A percentile compares a stretch with the other conserved stretches of the same genome.
These are phyloP conservation scores for Mycena indigotica DNA, from an alignment of 768 basidiomycete species.

Conservation along the genomic window DNA sequence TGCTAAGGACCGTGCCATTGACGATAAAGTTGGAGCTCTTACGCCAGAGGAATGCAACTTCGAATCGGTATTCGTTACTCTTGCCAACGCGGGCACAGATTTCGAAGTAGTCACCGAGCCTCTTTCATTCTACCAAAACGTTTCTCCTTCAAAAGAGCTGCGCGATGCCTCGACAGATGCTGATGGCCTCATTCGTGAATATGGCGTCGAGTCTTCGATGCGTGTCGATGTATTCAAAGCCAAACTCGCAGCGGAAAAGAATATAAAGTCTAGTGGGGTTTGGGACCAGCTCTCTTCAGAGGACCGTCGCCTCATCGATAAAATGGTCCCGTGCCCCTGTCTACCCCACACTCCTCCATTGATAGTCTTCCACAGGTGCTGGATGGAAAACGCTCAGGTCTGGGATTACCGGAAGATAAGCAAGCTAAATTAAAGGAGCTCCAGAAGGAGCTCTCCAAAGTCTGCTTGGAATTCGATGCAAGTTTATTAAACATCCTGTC, in stretches of 20 bases:
- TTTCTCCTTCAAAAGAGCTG: conserved; percentile 72
- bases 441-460: conserved; percentile 77
- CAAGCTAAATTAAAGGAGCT: conserved; percentile 56
- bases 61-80: conserved; percentile 60
- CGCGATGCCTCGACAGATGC: conserved; percentile 80
- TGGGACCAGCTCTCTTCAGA: conserved; percentile 67
- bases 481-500: conserved; percentile 27
- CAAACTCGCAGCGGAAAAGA: conserved; percentile 68
- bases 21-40: conserved; percentile 63
- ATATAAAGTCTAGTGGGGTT: conserved; percentile 61
- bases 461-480: conserved; percentile 79
- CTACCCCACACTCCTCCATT: neutral
- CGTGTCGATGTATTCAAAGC: conserved; percentile 78
- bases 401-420: conserved; percentile 69
- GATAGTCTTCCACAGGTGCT: conserved; percentile 43
- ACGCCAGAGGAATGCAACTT: conserved; percentile 61
- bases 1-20: conserved; percentile 51
- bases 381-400: conserved; percentile 79
- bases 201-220: conserved; percentile 76
- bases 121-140: conserved; percentile 80
- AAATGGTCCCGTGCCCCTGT: conserved; percentile 48
- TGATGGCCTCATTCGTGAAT: conserved; percentile 71
- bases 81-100: conserved; percentile 62
- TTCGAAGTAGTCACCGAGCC: conserved; percentile 58
- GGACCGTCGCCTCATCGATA: conserved; percentile 77